phyloP scores from a whole-genome alignment of 2,329 filamentous ascomycete species.

The Aspergillus alliaceus region DNA sequence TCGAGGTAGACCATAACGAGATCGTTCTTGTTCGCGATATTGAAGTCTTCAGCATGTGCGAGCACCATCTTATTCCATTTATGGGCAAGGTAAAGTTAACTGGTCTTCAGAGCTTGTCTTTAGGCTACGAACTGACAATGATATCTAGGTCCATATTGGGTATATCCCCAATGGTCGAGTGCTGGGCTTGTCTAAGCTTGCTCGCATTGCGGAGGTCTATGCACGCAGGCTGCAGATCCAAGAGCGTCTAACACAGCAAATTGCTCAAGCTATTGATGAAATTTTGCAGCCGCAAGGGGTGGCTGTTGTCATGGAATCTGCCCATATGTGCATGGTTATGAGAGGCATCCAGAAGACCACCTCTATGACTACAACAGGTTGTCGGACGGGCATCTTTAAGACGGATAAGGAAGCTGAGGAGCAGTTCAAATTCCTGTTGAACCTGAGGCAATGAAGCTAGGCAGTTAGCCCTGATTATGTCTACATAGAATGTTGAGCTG shows the following conservation, averaged over 20 bases:
- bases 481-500: no score
- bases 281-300: constrained; percentile 88
- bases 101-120: neutral
- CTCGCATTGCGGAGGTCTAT: constrained; percentile 93
- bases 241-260: constrained; percentile 88
- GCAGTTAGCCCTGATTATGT: no score
- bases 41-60: constrained; percentile 85
- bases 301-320: constrained; percentile 90
- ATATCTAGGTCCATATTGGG: constrained; percentile 85
- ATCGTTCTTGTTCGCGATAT: constrained; percentile 95
- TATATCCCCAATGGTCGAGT: constrained; percentile 88
- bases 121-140: constrained; percentile 4
- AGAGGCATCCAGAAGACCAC: constrained; percentile 85
- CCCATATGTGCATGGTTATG: constrained; percentile 96
- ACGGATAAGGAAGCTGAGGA: neutral
- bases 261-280: constrained; percentile 88
- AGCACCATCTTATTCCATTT: constrained; percentile 92
- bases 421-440: neutral
- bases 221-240: constrained; percentile 86
- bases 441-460: no score
- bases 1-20: constrained; percentile 90
- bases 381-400: constrained; percentile 45
- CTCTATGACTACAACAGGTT: constrained; percentile 83
- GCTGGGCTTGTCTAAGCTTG: constrained; percentile 88
- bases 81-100: constrained; percentile 74